Conservation (phyloP, 2,329 filamentous ascomycete genomes). For the Lasiodiplodia theobromae region DNA sequence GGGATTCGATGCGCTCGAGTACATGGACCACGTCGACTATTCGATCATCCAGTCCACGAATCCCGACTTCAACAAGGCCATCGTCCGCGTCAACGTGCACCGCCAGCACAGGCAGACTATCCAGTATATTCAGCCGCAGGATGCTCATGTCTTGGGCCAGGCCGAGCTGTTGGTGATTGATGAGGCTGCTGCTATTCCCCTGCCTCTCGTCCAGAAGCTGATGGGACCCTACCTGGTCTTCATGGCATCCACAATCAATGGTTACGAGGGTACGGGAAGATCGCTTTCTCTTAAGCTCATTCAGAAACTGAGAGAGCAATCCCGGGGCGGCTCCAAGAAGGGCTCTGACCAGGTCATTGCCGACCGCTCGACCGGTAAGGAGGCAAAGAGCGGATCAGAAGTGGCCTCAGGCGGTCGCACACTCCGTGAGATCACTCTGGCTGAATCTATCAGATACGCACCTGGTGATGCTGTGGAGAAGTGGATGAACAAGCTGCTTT, state of each 20-base stretch:
- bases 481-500: conserved; percentile 94
- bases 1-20: conserved; percentile 92
- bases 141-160: conserved; percentile 92
- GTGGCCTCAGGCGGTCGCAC: conserved; percentile 68
- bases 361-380: conserved; percentile 82
- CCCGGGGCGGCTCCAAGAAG: conserved; percentile 67
- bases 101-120: conserved; percentile 96
- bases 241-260: conserved; percentile 99
- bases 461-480: conserved; percentile 91
- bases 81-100: conserved; percentile 95
- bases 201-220: conserved; percentile 89
- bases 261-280: conserved; percentile 95
- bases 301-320: conserved; percentile 94
- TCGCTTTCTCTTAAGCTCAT: conserved; percentile 96
- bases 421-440: conserved; percentile 88
- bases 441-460: conserved; percentile 93
- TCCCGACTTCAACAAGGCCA: conserved; percentile 98
- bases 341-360: conserved; percentile 70
- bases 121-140: conserved; percentile 96
- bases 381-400: conserved; percentile 47
- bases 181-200: conserved; percentile 93
- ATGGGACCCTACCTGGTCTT: conserved; percentile 98
- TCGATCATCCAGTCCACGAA: conserved; percentile 98
- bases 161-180: conserved; percentile 96
- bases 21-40: conserved; percentile 95